phyloP scores from a whole-genome alignment of 306 rosid genomes.

The Sphenostylis stenocarpa region DNA sequence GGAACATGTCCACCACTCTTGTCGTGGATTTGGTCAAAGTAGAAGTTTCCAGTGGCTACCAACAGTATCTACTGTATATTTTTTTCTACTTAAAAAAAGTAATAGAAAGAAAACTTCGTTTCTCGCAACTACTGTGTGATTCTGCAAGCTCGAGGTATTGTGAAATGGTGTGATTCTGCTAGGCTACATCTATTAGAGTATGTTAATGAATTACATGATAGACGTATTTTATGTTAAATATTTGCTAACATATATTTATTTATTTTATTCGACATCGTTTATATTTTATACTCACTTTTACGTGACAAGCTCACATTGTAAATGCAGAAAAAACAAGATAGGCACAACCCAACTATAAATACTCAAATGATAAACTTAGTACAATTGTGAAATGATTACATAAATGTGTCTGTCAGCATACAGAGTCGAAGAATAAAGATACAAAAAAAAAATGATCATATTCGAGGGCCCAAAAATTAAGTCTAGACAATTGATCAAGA shows the following conservation, averaged over 20 bases:
- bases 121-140: background rate
- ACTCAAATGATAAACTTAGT: background rate
- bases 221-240: too few species aligned
- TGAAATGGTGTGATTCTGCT: background rate
- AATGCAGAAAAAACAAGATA: background rate
- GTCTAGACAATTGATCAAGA: background rate
- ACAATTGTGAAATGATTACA: background rate
- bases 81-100: background rate
- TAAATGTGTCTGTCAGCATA: background rate
- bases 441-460: background rate
- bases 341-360: background rate
- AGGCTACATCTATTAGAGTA: background rate
- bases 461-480: background rate
- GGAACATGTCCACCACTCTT: conserved; percentile 33
- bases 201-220: too few species aligned
- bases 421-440: background rate
- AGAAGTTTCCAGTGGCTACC: conserved; percentile 24
- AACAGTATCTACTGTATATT: background rate
- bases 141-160: background rate
- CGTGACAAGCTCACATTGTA: background rate
- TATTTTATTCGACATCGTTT: background rate
- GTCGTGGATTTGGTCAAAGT: conserved; percentile 33
- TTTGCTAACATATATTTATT: too few species aligned
- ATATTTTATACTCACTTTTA: background rate
- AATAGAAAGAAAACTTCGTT: background rate